A percentile compares a stretch with the other conserved stretches of the same genome.
Conservation (phyloP, 371 early-diverging fungal species). For the Smittium mucronatum region DNA sequence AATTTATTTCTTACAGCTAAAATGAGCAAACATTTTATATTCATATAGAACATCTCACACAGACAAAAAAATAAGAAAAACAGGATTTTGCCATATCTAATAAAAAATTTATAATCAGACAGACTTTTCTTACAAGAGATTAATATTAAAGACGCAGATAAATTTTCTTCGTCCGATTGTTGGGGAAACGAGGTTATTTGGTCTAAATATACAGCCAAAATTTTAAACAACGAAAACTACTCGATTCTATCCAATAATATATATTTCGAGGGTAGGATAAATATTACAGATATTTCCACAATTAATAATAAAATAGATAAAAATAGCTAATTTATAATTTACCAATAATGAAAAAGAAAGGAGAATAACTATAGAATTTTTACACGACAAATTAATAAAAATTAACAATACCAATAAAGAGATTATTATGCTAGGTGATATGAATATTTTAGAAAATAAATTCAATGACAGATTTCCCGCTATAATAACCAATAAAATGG, state of each 20-base stretch:
- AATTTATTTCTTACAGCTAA: too few species aligned
- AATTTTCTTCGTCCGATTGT: not conserved
- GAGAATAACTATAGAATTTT: not conserved
- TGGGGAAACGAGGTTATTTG: not conserved
- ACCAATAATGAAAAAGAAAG: slow-evolving; percentile 2
- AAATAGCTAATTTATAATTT: slow-evolving; percentile 5
- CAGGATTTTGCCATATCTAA: not conserved
- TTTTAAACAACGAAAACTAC: not conserved
- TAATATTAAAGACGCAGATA: slow-evolving; percentile 7
- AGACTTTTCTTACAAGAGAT: slow-evolving; percentile 6
- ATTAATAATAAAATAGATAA: not conserved
- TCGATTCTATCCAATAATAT: not conserved
- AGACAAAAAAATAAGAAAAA: too few species aligned
- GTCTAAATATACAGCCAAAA: not conserved
- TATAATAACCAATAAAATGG: not conserved
- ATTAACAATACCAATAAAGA: not conserved
- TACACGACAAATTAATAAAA: not conserved
- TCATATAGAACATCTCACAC: too few species aligned
- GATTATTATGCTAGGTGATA: slow-evolving; percentile 2
- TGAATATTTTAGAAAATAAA: slow-evolving; percentile 5
- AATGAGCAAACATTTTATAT: too few species aligned
- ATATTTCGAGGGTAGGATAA: slow-evolving; percentile 3
- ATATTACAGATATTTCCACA: not conserved
- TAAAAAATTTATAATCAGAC: not conserved
- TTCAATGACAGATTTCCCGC: slow-evolving; percentile 5